Evolutionary conservation across 2,329 filamentous ascomycete species (phyloP).

Genomic region (Cytospora leucostoma): DNA sequence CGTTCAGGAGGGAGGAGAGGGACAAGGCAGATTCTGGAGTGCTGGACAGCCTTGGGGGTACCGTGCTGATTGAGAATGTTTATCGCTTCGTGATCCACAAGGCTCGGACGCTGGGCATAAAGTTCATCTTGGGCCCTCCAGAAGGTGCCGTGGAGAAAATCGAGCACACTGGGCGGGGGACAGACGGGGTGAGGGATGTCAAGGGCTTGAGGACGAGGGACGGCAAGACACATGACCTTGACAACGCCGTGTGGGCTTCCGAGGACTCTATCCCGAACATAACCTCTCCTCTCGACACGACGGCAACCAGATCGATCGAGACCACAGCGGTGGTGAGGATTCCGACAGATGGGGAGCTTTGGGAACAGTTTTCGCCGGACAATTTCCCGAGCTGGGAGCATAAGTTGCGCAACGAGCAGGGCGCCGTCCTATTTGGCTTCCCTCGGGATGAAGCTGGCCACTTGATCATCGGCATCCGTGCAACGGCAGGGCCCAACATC

Average conservation of each 20-base stretch:
- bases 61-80: conserved; percentile 47
- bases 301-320: conserved; percentile 52
- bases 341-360: conserved; percentile 40
- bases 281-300: conserved; percentile 41
- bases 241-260: conserved; percentile 42
- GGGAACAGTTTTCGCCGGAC: conserved; percentile 43
- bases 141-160: conserved; percentile 38
- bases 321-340: conserved; percentile 47
- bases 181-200: conserved; percentile 30
- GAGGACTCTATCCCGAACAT: conserved; percentile 48
- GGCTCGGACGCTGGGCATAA: conserved; percentile 43
- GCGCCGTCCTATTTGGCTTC: conserved; percentile 35
- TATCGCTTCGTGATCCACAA: conserved; percentile 48
- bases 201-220: conserved; percentile 44
- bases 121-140: conserved; percentile 41
- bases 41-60: conserved; percentile 49
- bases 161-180: conserved; percentile 14
- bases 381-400: conserved; percentile 39
- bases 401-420: conserved; percentile 29
- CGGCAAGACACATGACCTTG: conserved; percentile 37
- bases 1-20: conserved; percentile 38
- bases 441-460: conserved; percentile 31
- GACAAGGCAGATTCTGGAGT: conserved; percentile 40
- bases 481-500: conserved; percentile 43
- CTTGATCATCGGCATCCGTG: conserved; percentile 37